Evolutionary conservation across 106 monocot genomes (phyloP).

Genomic region (Acorus gramineus): DNA sequence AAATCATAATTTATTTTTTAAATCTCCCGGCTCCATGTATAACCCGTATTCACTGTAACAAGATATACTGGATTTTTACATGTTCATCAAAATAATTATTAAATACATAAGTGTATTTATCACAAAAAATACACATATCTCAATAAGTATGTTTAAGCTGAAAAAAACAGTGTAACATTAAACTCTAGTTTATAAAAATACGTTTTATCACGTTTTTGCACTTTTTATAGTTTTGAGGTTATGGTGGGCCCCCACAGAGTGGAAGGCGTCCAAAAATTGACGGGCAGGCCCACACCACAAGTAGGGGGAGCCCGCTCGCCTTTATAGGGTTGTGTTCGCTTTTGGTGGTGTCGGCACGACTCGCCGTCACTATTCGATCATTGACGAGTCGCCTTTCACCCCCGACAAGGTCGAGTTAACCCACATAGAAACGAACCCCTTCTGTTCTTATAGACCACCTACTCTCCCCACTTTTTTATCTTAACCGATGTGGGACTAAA

Average conservation of each 20-base stretch:
- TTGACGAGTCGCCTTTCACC: conserved; percentile 69
- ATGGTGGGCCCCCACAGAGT: conserved; percentile 7
- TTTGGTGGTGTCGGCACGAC: conserved; percentile 68
- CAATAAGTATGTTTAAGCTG: too few species aligned
- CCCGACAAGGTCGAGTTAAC: conserved; percentile 54
- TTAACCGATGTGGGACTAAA: conserved; percentile 38
- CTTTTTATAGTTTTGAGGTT: not conserved
- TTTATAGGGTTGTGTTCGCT: conserved; percentile 37
- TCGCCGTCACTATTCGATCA: conserved; percentile 78
- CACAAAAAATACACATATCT: too few species aligned
- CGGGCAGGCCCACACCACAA: conserved; percentile 37
- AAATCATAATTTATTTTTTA: too few species aligned
- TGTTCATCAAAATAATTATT: too few species aligned
- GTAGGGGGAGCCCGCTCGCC: conserved; percentile 43
- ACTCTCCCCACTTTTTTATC: too few species aligned
- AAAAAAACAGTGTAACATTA: too few species aligned
- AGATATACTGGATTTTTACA: too few species aligned
- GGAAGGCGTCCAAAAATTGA: conserved; percentile 75
- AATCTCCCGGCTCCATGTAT: too few species aligned
- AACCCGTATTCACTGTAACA: too few species aligned
- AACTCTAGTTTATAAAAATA: too few species aligned
- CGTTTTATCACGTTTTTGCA: too few species aligned
- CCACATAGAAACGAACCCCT: accelerated
- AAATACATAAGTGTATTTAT: too few species aligned
- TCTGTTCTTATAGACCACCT: not conserved